Evolutionary conservation across 2,329 filamentous ascomycete genomes (phyloP).

Genomic region (Calonectria multiphialidica): DNA sequence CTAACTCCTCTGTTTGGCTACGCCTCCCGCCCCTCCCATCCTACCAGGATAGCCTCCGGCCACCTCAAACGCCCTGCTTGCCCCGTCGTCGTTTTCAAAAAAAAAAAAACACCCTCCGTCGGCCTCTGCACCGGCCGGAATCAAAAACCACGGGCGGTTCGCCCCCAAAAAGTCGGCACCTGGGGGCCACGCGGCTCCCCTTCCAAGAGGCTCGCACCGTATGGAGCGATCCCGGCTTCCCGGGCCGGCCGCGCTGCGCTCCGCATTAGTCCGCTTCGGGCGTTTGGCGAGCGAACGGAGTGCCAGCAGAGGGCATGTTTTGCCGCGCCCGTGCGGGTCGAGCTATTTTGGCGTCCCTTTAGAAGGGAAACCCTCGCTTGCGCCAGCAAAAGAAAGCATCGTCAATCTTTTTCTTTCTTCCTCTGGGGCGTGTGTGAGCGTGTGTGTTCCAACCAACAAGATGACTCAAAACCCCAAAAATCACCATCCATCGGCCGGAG

Average conservation of each 20-base stretch:
- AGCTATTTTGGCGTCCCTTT: background rate
- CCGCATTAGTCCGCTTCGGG: conserved; percentile 26
- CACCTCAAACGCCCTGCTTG: conserved; percentile 24
- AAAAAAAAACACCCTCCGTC: background rate
- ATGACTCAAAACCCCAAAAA: background rate
- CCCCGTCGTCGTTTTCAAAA: conserved; percentile 19
- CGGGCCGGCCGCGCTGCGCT: conserved; percentile 16
- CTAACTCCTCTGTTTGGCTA: background rate
- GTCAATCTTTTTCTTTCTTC: background rate
- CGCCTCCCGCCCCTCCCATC: conserved; percentile 19
- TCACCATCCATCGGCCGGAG: background rate
- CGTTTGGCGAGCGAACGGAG: background rate
- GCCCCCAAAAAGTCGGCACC: background rate
- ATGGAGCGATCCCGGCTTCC: conserved; percentile 23
- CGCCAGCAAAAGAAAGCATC: background rate
- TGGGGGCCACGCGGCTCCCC: background rate
- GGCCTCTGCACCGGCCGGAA: background rate
- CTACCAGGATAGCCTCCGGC: conserved; percentile 12
- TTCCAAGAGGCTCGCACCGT: conserved; percentile 7
- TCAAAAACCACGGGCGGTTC: background rate
- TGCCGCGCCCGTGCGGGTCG: conserved; percentile 11
- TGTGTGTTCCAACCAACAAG: background rate
- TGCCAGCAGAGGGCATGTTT: background rate
- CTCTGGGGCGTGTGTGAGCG: no score
- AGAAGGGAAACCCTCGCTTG: background rate